Percentiles rank a stretch among this genome's conserved stretches.
phyloP scores from a whole-genome alignment of 2,329 filamentous ascomycete species.

The Penicillium capsulatum region DNA sequence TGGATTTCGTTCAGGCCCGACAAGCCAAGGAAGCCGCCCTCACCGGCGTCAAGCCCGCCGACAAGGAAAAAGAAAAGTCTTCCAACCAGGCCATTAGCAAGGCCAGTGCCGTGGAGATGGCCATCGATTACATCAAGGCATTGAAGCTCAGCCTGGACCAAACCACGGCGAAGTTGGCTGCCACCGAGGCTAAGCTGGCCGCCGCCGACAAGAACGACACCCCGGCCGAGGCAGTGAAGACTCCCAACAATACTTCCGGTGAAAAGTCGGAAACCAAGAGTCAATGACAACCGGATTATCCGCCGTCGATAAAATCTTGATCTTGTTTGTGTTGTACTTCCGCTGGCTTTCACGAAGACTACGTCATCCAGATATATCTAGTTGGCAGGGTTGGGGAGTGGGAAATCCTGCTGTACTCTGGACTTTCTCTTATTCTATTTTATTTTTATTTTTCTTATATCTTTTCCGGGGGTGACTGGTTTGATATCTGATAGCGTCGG shows the following conservation, averaged over 20 bases:
- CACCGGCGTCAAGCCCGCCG: conserved; percentile 39
- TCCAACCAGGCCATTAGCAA: conserved; percentile 71
- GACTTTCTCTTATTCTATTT: too few relatives aligned
- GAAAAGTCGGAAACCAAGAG: conserved; percentile 3
- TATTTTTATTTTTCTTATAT: too few relatives aligned
- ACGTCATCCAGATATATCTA: too few relatives aligned
- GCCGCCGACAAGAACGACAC: conserved; percentile 2
- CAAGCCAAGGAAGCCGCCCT: conserved; percentile 36
- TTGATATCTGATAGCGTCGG: conserved; percentile 11
- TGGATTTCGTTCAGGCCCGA: conserved; percentile 43
- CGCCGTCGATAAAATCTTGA: neutral
- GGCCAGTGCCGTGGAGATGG: conserved; percentile 94
- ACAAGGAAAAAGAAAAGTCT: conserved; percentile 49
- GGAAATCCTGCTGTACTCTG: too few relatives aligned
- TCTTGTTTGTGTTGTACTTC: too few relatives aligned
- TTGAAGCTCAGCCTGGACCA: conserved; percentile 69
- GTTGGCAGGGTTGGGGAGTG: too few relatives aligned
- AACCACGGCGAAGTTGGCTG: conserved; percentile 59
- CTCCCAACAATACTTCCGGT: conserved; percentile 1
- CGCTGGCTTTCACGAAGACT: too few relatives aligned
- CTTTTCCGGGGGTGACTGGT: too few relatives aligned
- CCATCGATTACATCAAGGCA: conserved; percentile 89
- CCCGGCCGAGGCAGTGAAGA: conserved; percentile 1
- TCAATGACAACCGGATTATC: conserved; percentile 8
- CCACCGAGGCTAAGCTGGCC: conserved; percentile 53